Evolutionary conservation across 2,329 filamentous ascomycete genomes (phyloP), one percentile per base, ranked within the genome.

Genomic region (Sclerotinia trifoliorum): DNA sequence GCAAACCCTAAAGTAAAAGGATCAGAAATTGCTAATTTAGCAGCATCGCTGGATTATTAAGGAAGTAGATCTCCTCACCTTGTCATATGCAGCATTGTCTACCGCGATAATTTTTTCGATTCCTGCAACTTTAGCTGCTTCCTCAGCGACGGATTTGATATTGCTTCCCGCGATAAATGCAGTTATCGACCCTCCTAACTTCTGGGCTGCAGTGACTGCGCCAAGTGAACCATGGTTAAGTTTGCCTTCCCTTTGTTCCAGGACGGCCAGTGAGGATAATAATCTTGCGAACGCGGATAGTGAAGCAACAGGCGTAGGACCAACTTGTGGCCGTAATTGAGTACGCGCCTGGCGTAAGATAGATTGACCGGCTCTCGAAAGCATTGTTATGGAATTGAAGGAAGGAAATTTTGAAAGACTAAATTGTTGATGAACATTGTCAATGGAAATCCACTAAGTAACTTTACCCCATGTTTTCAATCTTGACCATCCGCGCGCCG

Each of bases 241-340:
- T 81, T 93, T 90, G 71, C 95, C 95, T 76, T 96, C 91, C 76
- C 90, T 88, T 81, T 98, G 95, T 81, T 99, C 95, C 71, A 99
- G 87, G 66, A 99, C 83, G 57, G 94, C 94, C 68, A 99, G 86
- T 48, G 94, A 95, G 63, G 94, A 97, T 69, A 96, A 85, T 70
- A 96, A 83, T 75, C 91, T 86, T 74, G 85, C 84, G 72, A 90
- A 81, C 71, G 85, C 83, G 68, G 87, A 87, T 78, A 76, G 68
- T 17, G 76, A 77, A 17, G 74, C 71, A 69, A 76, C 68, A 35
- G 81, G 77, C 78, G 80, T 77, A 78, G 75, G 69, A 77, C 70
- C 75, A 61, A 74, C 74, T 69, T 78, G 75, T 63, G 78, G 70
- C 66, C 79, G 78, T 69, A 85, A 78, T 77, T 83, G 83, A 58